Base-by-base conservation (phyloP, 1,284 basidiomycete species). In the Boletus albobrunnescens region DNA sequence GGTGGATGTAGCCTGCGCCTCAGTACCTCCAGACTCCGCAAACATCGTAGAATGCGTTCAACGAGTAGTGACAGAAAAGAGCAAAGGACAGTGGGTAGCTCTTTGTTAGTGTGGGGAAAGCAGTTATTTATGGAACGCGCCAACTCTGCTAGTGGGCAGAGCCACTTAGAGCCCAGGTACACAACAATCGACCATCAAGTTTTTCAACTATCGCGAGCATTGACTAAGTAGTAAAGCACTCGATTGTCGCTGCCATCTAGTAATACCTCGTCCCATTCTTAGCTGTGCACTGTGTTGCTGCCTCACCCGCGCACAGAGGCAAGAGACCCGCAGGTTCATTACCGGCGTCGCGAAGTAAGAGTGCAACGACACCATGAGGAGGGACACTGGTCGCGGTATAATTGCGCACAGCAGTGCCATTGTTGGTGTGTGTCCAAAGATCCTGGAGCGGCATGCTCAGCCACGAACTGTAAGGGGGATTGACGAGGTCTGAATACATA, bases 391-490 rank as follows among this genome's bases (percentile, higher is more conserved):
- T 54, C 1, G 75, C 78, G 1, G 81, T 86, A 51, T 83, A 75
- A 61, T 72, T 80, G 14, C 84, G 74, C 19, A 84, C 69, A 3
- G 79, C 79, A 0, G 79, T 85, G 8, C 81, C 81, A 54, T 85
- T 85, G 57, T 76, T 66, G 2, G 81, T 82, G 58, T 85, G 82
- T 9, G 77, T 64, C 82, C 83, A 85, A 9, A 84, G 69, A 53
- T 85, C 82, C 82, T 84, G 52, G 27, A 49, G 30, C 9, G 12
- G 4, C 1, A 22, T 11, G n/a, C 12, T 45, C 20, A 44, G 13
- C 17, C 4, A 27, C 0, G 12, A 43, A 16, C 6, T 0, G 8
- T 22, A 24, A 26, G 36, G 1, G 16, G 3, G 16, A 38, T 13
- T n/a, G 8, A 30, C 3, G 20, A 41, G 20, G 23, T 7, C 5